Evolutionary conservation across 2,329 filamentous ascomycete species (phyloP).

Genomic region (Pestalotiopsis sp.): DNA sequence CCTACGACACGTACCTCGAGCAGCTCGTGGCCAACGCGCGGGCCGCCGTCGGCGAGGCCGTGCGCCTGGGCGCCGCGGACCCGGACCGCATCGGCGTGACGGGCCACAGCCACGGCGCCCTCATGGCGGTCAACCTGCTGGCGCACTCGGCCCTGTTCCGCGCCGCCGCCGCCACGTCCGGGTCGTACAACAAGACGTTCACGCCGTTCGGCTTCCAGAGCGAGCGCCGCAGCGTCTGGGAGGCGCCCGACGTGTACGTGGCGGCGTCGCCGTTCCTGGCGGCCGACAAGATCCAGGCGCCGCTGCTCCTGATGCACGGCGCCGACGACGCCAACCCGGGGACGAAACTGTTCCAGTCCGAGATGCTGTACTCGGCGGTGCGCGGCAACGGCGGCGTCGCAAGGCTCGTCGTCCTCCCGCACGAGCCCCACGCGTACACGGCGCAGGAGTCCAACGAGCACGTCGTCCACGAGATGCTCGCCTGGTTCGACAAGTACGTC

Average conservation of each 20-base stretch:
- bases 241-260: neutral
- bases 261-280: neutral
- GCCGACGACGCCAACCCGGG: slow-evolving; percentile 5
- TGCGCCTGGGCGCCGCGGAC: neutral
- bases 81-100: neutral
- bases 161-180: neutral
- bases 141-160: neutral
- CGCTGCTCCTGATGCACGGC: neutral
- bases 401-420: neutral
- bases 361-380: neutral
- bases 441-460: slow-evolving; percentile 5
- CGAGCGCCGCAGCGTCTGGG: neutral
- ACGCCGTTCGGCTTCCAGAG: neutral
- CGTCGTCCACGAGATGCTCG: neutral
- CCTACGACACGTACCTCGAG: slow-evolving; percentile 2
- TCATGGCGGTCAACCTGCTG: neutral
- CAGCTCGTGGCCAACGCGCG: slow-evolving; percentile 6
- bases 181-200: slow-evolving; percentile 2
- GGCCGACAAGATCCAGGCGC: slow-evolving; percentile 8
- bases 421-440: neutral
- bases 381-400: slow-evolving; percentile 3
- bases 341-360: neutral
- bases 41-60: neutral
- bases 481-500: slow-evolving; percentile 8
- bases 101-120: slow-evolving; percentile 2